Evolutionary conservation across 345 rosid genomes (phyloP).

Genomic region (Euphorbia pulcherrima): DNA sequence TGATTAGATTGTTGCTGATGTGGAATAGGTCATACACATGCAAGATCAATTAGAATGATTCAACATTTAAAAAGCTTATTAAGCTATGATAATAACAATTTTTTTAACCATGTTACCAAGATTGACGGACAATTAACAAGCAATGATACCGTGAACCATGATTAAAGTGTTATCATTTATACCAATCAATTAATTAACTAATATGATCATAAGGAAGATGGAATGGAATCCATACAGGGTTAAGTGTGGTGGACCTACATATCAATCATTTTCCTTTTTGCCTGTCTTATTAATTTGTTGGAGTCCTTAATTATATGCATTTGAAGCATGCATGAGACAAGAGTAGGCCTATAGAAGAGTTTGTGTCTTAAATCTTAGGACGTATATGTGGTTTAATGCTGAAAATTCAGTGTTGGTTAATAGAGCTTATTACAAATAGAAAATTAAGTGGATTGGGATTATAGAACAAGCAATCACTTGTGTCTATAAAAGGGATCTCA

Average conservation of each 20-base stretch:
- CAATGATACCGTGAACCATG: slow-evolving; percentile 19
- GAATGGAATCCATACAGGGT: slow-evolving; percentile 20
- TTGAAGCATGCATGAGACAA: slow-evolving; percentile 14
- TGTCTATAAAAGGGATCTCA: too few species aligned
- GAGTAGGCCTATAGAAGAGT: slow-evolving; percentile 5
- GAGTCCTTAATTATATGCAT: slow-evolving; percentile 14
- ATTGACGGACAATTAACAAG: slow-evolving; percentile 35
- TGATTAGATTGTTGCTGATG: slow-evolving; percentile 1
- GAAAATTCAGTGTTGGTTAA: too few species aligned
- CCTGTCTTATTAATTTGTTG: slow-evolving; percentile 11
- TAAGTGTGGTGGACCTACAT: slow-evolving; percentile 25
- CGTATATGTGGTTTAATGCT: too few species aligned
- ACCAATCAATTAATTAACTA: too few species aligned
- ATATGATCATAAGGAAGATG: background rate
- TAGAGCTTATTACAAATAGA: too few species aligned
- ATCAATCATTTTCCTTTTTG: slow-evolving; percentile 27
- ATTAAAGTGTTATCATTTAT: slow-evolving; percentile 23
- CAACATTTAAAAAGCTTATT: background rate
- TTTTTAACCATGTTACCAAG: slow-evolving; percentile 18
- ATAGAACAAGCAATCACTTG: too few species aligned
- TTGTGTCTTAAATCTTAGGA: background rate
- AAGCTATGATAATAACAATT: too few species aligned
- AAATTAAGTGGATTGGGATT: too few species aligned
- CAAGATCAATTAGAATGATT: background rate
- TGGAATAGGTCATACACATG: background rate